Percentiles rank a stretch among this genome's conserved stretches.
phyloP scores from a whole-genome alignment of 192 early-diverging fungal genomes.

The Glomus cerebriforme region DNA sequence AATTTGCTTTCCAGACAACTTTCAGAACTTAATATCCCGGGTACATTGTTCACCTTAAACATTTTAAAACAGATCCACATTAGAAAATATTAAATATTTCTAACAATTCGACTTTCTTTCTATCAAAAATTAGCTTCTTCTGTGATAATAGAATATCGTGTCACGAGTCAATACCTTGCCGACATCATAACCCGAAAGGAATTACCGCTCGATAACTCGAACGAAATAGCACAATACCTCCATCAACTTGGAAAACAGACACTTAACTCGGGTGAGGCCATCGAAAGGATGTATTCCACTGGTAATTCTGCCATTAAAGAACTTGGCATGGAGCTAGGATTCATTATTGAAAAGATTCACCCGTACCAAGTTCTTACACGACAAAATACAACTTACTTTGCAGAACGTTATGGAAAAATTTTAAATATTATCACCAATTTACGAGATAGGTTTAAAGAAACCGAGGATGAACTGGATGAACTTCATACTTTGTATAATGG shows the following conservation, averaged over 20 bases:
- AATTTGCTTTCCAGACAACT: not conserved
- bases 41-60: not conserved
- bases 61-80: not conserved
- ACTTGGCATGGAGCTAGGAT: not conserved
- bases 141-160: not conserved
- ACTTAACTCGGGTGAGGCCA: not conserved
- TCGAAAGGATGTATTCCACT: not conserved
- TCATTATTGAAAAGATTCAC: not conserved
- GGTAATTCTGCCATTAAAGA: not conserved
- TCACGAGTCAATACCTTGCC: slow-evolving; percentile 4
- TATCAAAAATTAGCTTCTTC: slow-evolving; percentile 4
- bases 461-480: not conserved
- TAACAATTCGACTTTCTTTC: not conserved
- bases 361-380: not conserved
- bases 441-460: not conserved
- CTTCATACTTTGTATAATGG: slow-evolving; percentile 9
- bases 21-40: not conserved
- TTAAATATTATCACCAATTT: not conserved
- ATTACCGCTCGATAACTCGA: not conserved
- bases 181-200: not conserved
- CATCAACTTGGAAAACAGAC: not conserved
- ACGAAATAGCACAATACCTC: not conserved
- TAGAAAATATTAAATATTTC: not conserved
- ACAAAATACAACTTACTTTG: not conserved
- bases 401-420: slow-evolving; percentile 4